Evolutionary conservation across 1,139 yeast species (phyloP).

Genomic region (Saccharomyces hybrid): DNA sequence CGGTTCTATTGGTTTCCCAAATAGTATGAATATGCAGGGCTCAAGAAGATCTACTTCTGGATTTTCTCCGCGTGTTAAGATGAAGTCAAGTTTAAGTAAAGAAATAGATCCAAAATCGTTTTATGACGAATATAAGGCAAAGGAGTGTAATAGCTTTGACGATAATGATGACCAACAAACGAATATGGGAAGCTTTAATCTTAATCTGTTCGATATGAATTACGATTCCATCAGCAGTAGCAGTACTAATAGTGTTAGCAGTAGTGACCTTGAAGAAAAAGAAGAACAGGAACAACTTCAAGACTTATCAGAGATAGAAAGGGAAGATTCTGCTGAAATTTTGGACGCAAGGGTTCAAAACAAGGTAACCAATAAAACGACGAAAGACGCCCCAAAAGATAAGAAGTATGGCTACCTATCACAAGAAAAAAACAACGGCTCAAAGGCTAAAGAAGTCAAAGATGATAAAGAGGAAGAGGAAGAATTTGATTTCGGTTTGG

Average conservation of each 20-base stretch:
- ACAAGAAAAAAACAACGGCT: constrained; percentile 1
- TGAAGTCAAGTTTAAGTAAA: constrained; percentile 24
- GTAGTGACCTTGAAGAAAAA: constrained; percentile 13
- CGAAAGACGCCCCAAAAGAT: constrained; percentile 5
- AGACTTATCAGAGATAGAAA: constrained; percentile 7
- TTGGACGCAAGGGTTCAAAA: constrained; percentile 12
- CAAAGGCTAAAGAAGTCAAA: background rate
- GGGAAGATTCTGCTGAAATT: constrained; percentile 7
- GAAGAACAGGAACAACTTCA: constrained; percentile 12
- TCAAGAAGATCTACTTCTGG: constrained; percentile 7
- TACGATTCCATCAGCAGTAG: constrained; percentile 2
- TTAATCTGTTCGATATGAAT: background rate
- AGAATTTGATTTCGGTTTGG: constrained; percentile 23
- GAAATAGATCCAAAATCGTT: constrained; percentile 14
- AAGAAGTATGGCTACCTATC: background rate
- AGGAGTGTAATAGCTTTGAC: background rate
- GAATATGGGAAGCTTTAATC: background rate
- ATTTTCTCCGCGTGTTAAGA: constrained; percentile 12
- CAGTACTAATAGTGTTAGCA: constrained; percentile 9
- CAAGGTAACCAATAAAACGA: constrained; percentile 19
- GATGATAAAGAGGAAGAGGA: constrained; percentile 9
- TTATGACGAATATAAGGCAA: constrained; percentile 1
- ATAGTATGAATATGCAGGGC: constrained; percentile 6
- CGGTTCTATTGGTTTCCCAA: constrained; percentile 15
- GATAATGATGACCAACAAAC: constrained; percentile 1